Percentiles rank a stretch among this genome's conserved stretches.
phyloP scores from a whole-genome alignment of 345 rosid genomes.

The Gossypium stocksii region DNA sequence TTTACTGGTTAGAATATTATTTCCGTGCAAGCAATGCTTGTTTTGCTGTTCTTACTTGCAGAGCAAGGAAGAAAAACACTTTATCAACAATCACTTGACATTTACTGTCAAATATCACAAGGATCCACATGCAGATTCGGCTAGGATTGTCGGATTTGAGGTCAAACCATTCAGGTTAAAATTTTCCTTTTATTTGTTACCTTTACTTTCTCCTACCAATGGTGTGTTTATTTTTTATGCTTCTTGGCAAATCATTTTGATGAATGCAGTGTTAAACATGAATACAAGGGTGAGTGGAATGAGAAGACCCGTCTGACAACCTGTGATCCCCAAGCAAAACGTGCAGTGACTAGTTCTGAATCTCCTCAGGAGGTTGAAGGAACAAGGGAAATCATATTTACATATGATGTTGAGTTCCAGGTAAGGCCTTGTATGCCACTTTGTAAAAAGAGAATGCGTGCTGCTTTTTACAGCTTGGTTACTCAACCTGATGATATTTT shows the following conservation, averaged over 20 bases:
- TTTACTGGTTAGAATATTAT: background rate
- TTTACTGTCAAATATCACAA: conserved; percentile 73
- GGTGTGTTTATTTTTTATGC: background rate
- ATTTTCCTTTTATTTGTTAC: conserved; percentile 1
- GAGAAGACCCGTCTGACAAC: conserved; percentile 61
- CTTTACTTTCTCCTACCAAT: background rate
- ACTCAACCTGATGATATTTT: background rate
- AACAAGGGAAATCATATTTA: conserved; percentile 64
- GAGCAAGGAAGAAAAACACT: conserved; percentile 78
- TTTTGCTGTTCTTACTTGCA: conserved; percentile 24
- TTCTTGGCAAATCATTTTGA: conserved; percentile 17
- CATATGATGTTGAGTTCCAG: conserved; percentile 85
- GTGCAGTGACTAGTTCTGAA: conserved; percentile 65
- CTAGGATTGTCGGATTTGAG: conserved; percentile 91
- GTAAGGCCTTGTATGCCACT: conserved; percentile 24
- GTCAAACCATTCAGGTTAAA: conserved; percentile 82
- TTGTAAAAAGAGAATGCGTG: background rate
- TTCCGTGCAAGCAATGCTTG: background rate
- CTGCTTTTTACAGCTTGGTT: background rate
- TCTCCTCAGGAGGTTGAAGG: conserved; percentile 84
- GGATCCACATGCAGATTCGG: conserved; percentile 50
- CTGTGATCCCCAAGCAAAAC: conserved; percentile 87
- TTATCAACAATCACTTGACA: conserved; percentile 74
- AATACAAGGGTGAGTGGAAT: conserved; percentile 64
- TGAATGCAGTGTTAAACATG: conserved; percentile 64